phyloP scores from a whole-genome alignment of 257 asterid species.

The Solanum paucissectum region DNA sequence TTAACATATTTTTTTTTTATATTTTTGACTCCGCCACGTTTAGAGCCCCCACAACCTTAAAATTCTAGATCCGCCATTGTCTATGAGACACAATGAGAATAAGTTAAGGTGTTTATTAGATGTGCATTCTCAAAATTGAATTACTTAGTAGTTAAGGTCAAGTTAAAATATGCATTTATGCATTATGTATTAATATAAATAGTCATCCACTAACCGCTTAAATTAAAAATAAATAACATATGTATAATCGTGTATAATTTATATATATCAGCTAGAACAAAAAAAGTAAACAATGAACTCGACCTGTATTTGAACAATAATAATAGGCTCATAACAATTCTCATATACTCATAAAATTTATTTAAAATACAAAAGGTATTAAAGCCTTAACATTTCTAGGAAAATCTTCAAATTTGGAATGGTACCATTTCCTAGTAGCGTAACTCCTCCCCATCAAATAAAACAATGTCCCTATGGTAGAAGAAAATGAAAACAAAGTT shows the following conservation, averaged over 20 bases:
- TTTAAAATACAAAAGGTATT: conserved; percentile 43
- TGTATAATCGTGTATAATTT: neutral
- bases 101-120: neutral
- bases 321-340: neutral
- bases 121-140: neutral
- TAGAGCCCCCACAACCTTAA: too few relatives aligned
- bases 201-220: neutral
- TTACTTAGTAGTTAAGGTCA: neutral
- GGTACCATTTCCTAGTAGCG: conserved; percentile 61
- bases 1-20: too few relatives aligned
- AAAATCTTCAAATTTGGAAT: conserved; percentile 53
- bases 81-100: too few relatives aligned
- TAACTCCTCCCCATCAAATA: conserved; percentile 56
- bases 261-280: neutral
- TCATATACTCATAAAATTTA: neutral
- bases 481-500: conserved; percentile 24
- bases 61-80: too few relatives aligned
- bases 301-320: neutral
- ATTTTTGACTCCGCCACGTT: too few relatives aligned
- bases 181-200: neutral
- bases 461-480: conserved; percentile 20
- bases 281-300: neutral
- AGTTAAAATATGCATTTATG: neutral
- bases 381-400: conserved; percentile 41
- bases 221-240: neutral